These are phyloP conservation scores for Backusella australiensis DNA, from an alignment of 192 early-diverging fungal species.

Conservation along the genomic window DNA sequence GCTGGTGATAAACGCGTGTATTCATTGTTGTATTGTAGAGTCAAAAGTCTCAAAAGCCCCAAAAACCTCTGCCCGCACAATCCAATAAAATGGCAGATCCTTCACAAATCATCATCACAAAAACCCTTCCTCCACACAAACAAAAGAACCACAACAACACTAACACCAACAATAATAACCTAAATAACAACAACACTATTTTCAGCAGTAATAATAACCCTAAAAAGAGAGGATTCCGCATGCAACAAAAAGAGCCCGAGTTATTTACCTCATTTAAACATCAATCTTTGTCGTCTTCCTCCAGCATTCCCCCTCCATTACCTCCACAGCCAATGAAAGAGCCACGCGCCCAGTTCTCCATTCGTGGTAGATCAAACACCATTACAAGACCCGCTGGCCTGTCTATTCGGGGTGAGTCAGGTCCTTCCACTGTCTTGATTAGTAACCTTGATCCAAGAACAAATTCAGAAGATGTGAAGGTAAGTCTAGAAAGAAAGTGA, in stretches of 20 bases:
- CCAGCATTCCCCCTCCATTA: neutral
- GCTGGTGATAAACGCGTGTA: neutral
- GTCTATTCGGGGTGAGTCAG: constrained; percentile 47
- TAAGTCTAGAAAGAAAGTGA: neutral
- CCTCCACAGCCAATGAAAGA: neutral
- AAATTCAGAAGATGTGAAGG: constrained; percentile 51
- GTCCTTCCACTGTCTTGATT: constrained; percentile 45
- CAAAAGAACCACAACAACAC: neutral
- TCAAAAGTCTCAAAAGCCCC: neutral
- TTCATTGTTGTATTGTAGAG: neutral
- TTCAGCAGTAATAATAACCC: neutral
- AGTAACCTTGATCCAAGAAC: constrained; percentile 47
- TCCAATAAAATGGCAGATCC: constrained; percentile 11
- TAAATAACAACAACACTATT: neutral
- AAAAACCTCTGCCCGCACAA: neutral
- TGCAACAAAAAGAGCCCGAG: neutral
- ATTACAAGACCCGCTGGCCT: constrained; percentile 6
- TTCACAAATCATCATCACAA: constrained; percentile 28
- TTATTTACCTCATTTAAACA: neutral
- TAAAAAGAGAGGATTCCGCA: neutral
- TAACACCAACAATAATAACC: neutral
- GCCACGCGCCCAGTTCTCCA: neutral
- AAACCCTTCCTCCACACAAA: constrained; percentile 14
- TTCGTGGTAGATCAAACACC: neutral
- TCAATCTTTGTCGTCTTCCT: neutral